These are phyloP conservation scores for Pyrenophora tritici-repentis DNA, from an alignment of 2,329 filamentous ascomycete species.

Conservation along the genomic window DNA sequence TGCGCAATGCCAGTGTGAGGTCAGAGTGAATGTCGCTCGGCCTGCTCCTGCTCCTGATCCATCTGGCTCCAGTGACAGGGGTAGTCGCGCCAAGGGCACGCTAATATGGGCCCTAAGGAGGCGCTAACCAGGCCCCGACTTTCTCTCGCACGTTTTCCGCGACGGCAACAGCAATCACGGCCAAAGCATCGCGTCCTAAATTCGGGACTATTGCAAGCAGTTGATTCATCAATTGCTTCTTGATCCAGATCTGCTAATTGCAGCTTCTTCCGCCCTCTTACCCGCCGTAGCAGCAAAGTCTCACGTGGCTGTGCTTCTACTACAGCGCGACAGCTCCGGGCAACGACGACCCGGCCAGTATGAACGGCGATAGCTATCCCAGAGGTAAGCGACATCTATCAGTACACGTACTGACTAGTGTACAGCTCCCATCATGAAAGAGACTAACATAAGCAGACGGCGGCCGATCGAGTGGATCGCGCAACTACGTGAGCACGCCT, in stretches of 20 bases:
- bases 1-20: background rate
- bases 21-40: constrained; percentile 5
- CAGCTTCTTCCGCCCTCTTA: constrained; percentile 20
- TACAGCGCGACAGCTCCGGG: constrained; percentile 20
- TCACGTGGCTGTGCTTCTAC: constrained; percentile 16
- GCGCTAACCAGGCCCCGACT: constrained; percentile 23
- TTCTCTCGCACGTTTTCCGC: constrained; percentile 21
- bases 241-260: constrained; percentile 22
- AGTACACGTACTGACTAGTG: constrained; percentile 46
- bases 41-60: background rate
- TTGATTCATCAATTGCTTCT: constrained; percentile 9
- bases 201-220: constrained; percentile 16
- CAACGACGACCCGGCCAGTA: constrained; percentile 50
- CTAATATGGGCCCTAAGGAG: constrained; percentile 18
- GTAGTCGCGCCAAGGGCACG: constrained; percentile 22
- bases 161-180: constrained; percentile 14
- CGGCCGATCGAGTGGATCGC: constrained; percentile 43
- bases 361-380: constrained; percentile 87
- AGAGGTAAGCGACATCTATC: constrained; percentile 63
- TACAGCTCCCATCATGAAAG: constrained; percentile 30
- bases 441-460: constrained; percentile 46
- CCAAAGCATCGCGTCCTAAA: constrained; percentile 26
- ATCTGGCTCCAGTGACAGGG: constrained; percentile 14
- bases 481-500: constrained; percentile 45
- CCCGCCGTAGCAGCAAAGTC: constrained; percentile 5